phyloP scores from a whole-genome alignment of 495 filamentous ascomycete genomes.

The Penicillium desertorum region DNA sequence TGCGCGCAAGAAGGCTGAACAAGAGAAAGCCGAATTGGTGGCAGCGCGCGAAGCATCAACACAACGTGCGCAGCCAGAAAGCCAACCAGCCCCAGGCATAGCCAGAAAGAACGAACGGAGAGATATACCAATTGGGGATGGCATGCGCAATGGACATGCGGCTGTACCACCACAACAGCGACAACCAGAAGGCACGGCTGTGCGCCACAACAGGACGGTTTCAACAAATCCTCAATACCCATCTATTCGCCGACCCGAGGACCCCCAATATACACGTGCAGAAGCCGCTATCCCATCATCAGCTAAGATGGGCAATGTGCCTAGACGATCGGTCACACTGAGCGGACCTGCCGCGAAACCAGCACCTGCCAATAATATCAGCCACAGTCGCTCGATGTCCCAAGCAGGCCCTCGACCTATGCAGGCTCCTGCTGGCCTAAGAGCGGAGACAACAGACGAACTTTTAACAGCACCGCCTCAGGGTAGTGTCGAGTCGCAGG shows the following conservation, averaged over 20 bases:
- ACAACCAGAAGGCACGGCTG: slow-evolving; percentile 9
- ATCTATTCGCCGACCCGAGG: slow-evolving; percentile 16
- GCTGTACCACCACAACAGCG: slow-evolving; percentile 10
- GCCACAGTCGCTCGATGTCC: slow-evolving; percentile 19
- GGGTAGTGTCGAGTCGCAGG: slow-evolving; percentile 25
- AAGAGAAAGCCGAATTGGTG: slow-evolving; percentile 20
- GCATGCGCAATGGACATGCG: slow-evolving; percentile 1
- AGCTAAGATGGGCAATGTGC: slow-evolving; percentile 27
- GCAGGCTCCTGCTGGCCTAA: slow-evolving; percentile 9
- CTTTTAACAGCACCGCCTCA: slow-evolving; percentile 22
- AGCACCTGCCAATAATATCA: slow-evolving; percentile 9
- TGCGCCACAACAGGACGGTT: slow-evolving; percentile 22
- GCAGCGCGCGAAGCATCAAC: slow-evolving; percentile 10
- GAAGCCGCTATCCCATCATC: slow-evolving; percentile 13
- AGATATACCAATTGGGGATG: slow-evolving; percentile 4
- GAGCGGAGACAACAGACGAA: slow-evolving; percentile 20
- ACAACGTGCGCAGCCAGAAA: slow-evolving; percentile 7
- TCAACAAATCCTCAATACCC: slow-evolving; percentile 24
- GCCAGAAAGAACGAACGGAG: slow-evolving; percentile 8
- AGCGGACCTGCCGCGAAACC: slow-evolving; percentile 27
- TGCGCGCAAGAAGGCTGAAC: slow-evolving; percentile 34
- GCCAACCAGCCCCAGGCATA: background rate
- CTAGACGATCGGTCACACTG: slow-evolving; percentile 35
- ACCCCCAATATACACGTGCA: slow-evolving; percentile 21
- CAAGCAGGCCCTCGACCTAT: slow-evolving; percentile 14